Percentiles rank a stretch among this genome's conserved stretches.
Evolutionary conservation across 129 eudicot genomes (phyloP).

Genomic region (Dittrichia graveolens): DNA sequence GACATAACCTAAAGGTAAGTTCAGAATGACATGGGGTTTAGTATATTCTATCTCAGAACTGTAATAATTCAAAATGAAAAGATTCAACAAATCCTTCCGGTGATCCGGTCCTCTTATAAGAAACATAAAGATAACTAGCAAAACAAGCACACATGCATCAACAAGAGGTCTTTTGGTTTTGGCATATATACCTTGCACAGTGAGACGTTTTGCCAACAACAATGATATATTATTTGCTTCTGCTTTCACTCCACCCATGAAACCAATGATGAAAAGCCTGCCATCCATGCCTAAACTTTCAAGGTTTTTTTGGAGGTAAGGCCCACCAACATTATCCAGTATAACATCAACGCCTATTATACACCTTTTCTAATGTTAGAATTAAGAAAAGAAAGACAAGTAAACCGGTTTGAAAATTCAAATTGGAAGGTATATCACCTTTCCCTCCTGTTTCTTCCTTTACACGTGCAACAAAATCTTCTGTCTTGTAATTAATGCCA

Average conservation of each 20-base stretch:
- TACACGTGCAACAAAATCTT: constrained; percentile 92
- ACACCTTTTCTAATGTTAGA: constrained; percentile 16
- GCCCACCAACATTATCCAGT: constrained; percentile 78
- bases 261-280: constrained; percentile 92
- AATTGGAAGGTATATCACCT: constrained; percentile 46
- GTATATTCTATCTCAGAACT: no score
- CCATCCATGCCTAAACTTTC: constrained; percentile 84
- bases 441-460: constrained; percentile 96
- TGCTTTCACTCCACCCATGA: constrained; percentile 75
- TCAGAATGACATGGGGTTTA: no score
- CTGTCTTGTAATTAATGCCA: constrained; percentile 90
- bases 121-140: neutral
- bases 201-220: constrained; percentile 75
- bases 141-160: neutral
- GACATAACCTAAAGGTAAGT: no score
- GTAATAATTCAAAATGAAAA: constrained; percentile 3
- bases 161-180: constrained; percentile 10
- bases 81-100: neutral
- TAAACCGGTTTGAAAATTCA: neutral
- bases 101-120: neutral
- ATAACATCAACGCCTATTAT: constrained; percentile 89
- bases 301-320: constrained; percentile 76
- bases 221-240: constrained; percentile 54
- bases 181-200: constrained; percentile 73
- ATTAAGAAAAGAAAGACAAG: constrained; percentile 3